Evolutionary conservation across 768 basidiomycete genomes (phyloP).

Genomic region (Boletellus ananas): DNA sequence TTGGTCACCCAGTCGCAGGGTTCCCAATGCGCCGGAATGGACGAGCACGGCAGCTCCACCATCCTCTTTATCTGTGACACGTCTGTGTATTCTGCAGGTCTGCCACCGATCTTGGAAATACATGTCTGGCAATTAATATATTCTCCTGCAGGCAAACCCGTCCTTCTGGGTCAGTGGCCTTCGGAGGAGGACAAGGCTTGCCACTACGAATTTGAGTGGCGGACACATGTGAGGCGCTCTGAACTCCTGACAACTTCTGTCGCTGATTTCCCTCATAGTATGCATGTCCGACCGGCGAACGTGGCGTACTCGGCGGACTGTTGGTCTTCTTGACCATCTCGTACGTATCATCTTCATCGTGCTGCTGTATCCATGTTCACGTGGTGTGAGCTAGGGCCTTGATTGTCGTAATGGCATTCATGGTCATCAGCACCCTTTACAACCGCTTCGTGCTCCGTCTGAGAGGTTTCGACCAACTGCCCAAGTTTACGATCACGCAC

Average conservation of each 20-base stretch:
- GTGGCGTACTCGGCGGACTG: conserved; percentile 47
- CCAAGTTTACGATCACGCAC: conserved; percentile 46
- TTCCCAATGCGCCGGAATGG: conserved; percentile 54
- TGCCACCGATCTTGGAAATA: not conserved
- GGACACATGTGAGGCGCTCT: conserved; percentile 58
- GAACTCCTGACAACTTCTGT: not conserved
- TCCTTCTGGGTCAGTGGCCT: conserved; percentile 63
- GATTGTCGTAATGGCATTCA: conserved; percentile 57
- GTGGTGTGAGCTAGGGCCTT: conserved; percentile 41
- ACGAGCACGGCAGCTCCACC: conserved; percentile 55
- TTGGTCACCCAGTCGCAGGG: conserved; percentile 59
- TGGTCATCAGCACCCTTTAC: conserved; percentile 68
- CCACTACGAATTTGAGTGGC: conserved; percentile 81
- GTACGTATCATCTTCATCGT: conserved; percentile 39
- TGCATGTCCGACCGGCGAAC: conserved; percentile 69
- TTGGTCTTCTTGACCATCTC: conserved; percentile 53
- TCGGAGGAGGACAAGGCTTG: conserved; percentile 63
- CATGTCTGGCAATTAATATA: not conserved
- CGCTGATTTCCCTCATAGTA: conserved; percentile 35
- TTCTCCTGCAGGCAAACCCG: conserved; percentile 38
- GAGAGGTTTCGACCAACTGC: conserved; percentile 70
- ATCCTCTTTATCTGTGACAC: conserved; percentile 78
- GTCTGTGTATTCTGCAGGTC: conserved; percentile 53
- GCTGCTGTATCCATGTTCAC: not conserved
- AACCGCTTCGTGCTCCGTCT: conserved; percentile 73